Base-by-base conservation (phyloP, 2,329 filamentous ascomycete genomes). In the Penicillium sp. region DNA sequence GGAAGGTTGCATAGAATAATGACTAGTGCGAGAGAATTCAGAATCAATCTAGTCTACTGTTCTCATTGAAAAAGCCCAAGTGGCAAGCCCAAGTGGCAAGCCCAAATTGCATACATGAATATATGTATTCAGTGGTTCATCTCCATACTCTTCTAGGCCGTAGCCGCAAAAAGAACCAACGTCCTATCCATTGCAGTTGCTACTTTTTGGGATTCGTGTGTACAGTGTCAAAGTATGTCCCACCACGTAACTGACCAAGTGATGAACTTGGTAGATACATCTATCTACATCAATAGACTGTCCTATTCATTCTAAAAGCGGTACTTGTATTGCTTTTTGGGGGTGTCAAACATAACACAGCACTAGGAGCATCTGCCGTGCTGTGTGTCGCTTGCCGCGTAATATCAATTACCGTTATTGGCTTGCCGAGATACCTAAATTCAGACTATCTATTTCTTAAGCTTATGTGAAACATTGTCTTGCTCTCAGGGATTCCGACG, bases 391-490 rank as follows among this genome's bases (percentile, higher is more conserved):
- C 34, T 40, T 46, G 47, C 53, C 40, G 40, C 34, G 39, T 35
- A 39, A 44, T 31, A 45, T 32, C 20, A 11, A 22, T 9, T n/a
- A 16, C 8, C 9, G 24, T 29, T 24, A 31, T 32, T 50, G 45
- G 45, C 39, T 46, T 40, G 24, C 32, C n/a, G 32, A 24, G 2
- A 32, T 24, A 35, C 11, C 26, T 11, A 29, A 22, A 34, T 39
- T 20, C 7, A 34, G 11, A 39, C 14, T n/a, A 45, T 44, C 16
- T 3, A 26, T 51, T 10, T 42, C 2, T 13, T 10, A 9, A 45
- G 16, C 39, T 42, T 13, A 31, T 53, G 54, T 57, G 48, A 51
- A 48, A 62, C 59, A 57, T 53, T 18, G 45, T 48, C 43, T 51
- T 38, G 45, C 43, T 22, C 29, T 54, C 56, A 32, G 52, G 29